Evolutionary conservation across 176 grass and related monocot genomes (phyloP), one percentile per base, ranked within the genome.

Genomic region (Paspalum notatum): DNA sequence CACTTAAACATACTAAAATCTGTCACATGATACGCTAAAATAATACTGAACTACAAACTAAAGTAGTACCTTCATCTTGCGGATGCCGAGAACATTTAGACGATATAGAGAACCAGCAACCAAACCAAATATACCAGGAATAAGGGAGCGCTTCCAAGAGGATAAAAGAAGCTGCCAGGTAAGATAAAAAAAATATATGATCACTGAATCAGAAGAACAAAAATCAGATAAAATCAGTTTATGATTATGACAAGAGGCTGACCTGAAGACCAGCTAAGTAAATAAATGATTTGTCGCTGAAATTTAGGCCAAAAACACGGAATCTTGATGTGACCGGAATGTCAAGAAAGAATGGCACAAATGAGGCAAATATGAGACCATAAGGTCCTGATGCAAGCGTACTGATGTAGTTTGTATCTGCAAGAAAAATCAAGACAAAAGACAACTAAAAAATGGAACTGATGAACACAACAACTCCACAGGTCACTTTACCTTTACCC

Each of bases 261-360:
- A 97, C 96, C 96, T 99, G 96, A 78, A 99, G 82, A 48, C 96
- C 92, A 65, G 90, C 92, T 72, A 93, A 67, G 81, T 99, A 99
- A 85, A 95, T 90, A 77, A 93, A 93, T 40, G 92, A 95, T 78
- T 99, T 99, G 61, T 95, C 71, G 2, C 90, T 91, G 76, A 99
- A 93, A 81, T 90, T 90, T 45, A 95, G 1, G 44, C 96, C 92
- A 65, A 99, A 90, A 81, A 99, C 74, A 47, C 67, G 86, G 68
- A 99, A 99, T 11, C 82, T 69, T 79, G 96, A 99, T 53, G 86
- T 91, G 84, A 95, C 46, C 32, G 92, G 96, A 83, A 99, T 93
- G 66, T 99, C 93, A 46, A 93, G 90, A 81, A 84, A 91, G 68
- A 99, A 99, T 18, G 96, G 90, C 60, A 99, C 72, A 82, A 93